These are phyloP conservation scores for Hymenoscyphus occultus DNA, from an alignment of 2,329 filamentous ascomycete genomes.

Conservation along the genomic window DNA sequence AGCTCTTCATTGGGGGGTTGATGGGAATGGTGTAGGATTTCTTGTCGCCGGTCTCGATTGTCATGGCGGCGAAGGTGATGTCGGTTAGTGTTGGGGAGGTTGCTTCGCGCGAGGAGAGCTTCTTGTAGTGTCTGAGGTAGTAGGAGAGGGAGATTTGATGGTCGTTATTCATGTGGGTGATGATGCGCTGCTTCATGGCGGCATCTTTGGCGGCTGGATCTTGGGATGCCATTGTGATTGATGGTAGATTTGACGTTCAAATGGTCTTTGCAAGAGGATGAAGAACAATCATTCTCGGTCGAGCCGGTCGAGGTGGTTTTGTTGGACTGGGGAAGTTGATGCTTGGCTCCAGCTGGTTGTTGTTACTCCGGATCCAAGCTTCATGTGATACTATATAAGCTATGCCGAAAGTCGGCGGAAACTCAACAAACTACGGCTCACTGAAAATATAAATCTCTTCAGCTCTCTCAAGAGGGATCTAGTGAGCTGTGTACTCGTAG, in stretches of 20 bases:
- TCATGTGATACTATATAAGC: no score
- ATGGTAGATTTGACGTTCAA: not conserved
- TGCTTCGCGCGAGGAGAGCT: conserved; percentile 54
- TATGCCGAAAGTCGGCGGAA: no score
- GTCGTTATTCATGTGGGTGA: conserved; percentile 84
- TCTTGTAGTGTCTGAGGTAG: conserved; percentile 72
- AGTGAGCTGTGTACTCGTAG: no score
- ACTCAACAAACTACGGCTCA: no score
- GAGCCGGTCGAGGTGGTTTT: not conserved
- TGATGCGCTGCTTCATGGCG: conserved; percentile 58
- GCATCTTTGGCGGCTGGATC: conserved; percentile 37
- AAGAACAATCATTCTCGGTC: no score
- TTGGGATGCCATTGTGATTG: conserved; percentile 13
- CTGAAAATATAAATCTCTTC: no score
- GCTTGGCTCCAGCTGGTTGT: no score
- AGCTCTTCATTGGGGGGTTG: conserved; percentile 65
- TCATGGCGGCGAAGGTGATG: conserved; percentile 61
- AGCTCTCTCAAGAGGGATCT: no score
- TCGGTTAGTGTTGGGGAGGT: conserved; percentile 61
- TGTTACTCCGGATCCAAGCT: no score
- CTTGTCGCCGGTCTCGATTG: conserved; percentile 51
- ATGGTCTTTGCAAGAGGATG: not conserved
- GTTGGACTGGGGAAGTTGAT: not conserved
- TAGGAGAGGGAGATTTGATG: conserved; percentile 71
- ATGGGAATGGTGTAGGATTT: conserved; percentile 57